These are phyloP conservation scores for Nicotiana tabacum DNA, from an alignment of 257 asterid species.

Conservation along the genomic window DNA sequence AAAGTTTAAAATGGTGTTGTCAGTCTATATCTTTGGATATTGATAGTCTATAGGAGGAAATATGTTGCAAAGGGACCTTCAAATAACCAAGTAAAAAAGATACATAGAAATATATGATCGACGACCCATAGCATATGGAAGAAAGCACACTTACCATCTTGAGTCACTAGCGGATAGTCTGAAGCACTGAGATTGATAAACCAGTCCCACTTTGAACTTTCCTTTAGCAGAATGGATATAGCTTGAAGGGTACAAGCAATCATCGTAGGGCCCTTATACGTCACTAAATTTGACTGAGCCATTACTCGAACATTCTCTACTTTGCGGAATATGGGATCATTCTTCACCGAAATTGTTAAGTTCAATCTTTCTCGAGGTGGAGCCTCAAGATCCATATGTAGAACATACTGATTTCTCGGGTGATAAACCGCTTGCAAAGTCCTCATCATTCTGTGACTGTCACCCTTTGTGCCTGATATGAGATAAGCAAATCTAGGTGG, in stretches of 20 bases:
- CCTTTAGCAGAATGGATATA: conserved; percentile 76
- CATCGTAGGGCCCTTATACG: conserved; percentile 98
- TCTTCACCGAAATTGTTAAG: conserved; percentile 82
- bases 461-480: conserved; percentile 95
- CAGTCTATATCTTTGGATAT: background rate
- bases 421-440: conserved; percentile 89
- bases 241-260: conserved; percentile 96
- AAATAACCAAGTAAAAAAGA: background rate
- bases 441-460: conserved; percentile 90
- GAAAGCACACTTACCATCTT: conserved; percentile 71
- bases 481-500: conserved; percentile 95
- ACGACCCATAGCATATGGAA: background rate
- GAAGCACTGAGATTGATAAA: conserved; percentile 99
- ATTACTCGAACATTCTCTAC: conserved; percentile 92
- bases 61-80: background rate
- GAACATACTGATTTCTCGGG: conserved; percentile 88
- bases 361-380: conserved; percentile 91
- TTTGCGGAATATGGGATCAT: conserved; percentile 67
- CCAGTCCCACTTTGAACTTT: conserved; percentile 91
- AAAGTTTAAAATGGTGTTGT: background rate
- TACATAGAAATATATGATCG: background rate
- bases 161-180: conserved; percentile 95
- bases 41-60: background rate
- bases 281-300: conserved; percentile 96
- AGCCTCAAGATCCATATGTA: conserved; percentile 98